These are phyloP conservation scores for Xylariales sp. DNA, from an alignment of 2,329 filamentous ascomycete genomes.

Conservation along the genomic window DNA sequence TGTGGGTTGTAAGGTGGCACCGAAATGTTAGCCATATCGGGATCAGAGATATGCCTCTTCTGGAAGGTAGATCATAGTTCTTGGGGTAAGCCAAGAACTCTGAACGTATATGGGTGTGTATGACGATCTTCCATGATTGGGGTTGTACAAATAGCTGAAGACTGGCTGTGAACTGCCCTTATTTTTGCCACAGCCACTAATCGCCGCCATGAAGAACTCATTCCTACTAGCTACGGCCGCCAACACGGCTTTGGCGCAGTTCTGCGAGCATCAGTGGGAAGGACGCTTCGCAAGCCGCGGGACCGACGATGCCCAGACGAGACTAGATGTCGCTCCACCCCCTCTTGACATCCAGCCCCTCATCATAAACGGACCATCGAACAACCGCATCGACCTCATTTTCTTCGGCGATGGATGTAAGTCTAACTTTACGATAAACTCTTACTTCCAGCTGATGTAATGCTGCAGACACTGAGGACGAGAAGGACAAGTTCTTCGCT, in stretches of 20 bases:
- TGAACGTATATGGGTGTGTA: background rate
- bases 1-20: conserved; percentile 12
- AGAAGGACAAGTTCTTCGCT: conserved; percentile 50
- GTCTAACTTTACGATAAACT: conserved; percentile 18
- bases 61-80: conserved; percentile 24
- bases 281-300: conserved; percentile 45
- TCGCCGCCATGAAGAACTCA: conserved; percentile 36
- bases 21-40: conserved; percentile 10
- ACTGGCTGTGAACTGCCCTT: background rate
- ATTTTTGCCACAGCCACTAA: background rate
- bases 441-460: conserved; percentile 2
- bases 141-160: conserved; percentile 4
- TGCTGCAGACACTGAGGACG: conserved; percentile 45
- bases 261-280: conserved; percentile 50
- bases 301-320: conserved; percentile 38
- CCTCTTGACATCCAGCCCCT: conserved; percentile 49
- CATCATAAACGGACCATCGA: conserved; percentile 48
- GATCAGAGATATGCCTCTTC: conserved; percentile 24
- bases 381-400: conserved; percentile 49
- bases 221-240: conserved; percentile 31
- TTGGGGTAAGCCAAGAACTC: conserved; percentile 33
- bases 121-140: conserved; percentile 4
- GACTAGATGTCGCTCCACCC: conserved; percentile 42
- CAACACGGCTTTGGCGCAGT: conserved; percentile 39
- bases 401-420: conserved; percentile 50